Evolutionary conservation across 148 eudicot genomes (phyloP).

Genomic region (Rhododendron vialii): DNA sequence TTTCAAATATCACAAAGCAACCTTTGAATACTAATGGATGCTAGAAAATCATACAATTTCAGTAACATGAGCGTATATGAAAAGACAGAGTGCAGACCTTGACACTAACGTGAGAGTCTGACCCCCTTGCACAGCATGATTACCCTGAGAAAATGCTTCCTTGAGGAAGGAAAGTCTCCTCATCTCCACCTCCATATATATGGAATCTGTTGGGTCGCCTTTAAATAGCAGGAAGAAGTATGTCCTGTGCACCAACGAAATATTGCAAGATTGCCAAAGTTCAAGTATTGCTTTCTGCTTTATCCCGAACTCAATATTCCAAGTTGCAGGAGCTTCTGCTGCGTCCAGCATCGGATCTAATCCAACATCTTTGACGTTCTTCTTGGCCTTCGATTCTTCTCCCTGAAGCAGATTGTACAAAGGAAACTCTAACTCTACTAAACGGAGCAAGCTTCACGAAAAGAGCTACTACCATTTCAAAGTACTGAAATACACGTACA

Average conservation of each 20-base stretch:
- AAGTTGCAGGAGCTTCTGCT: constrained; percentile 31
- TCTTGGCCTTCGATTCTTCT: constrained; percentile 28
- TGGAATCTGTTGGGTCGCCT: constrained; percentile 84
- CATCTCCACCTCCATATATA: constrained; percentile 91
- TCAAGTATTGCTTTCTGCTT: constrained; percentile 59
- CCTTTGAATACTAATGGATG: neutral
- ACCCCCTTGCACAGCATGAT: constrained; percentile 46
- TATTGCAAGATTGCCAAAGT: constrained; percentile 82
- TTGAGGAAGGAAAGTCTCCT: constrained; percentile 83
- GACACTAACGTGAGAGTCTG: constrained; percentile 55
- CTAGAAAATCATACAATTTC: neutral
- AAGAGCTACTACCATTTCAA: neutral
- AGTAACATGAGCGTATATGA: neutral
- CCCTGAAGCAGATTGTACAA: constrained; percentile 29
- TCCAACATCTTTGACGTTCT: constrained; percentile 45
- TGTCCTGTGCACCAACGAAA: constrained; percentile 84
- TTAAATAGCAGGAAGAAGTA: constrained; percentile 84
- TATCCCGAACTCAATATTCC: constrained; percentile 60
- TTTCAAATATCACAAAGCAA: neutral
- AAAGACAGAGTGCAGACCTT: constrained; percentile 41
- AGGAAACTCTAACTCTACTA: neutral
- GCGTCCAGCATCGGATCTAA: constrained; percentile 43
- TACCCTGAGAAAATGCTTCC: constrained; percentile 55
- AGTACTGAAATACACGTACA: neutral
- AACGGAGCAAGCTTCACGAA: neutral